Evolutionary conservation across 441 rosid genomes (phyloP), one percentile per base, ranked within the genome.

Genomic region (Brassica hybrid): DNA sequence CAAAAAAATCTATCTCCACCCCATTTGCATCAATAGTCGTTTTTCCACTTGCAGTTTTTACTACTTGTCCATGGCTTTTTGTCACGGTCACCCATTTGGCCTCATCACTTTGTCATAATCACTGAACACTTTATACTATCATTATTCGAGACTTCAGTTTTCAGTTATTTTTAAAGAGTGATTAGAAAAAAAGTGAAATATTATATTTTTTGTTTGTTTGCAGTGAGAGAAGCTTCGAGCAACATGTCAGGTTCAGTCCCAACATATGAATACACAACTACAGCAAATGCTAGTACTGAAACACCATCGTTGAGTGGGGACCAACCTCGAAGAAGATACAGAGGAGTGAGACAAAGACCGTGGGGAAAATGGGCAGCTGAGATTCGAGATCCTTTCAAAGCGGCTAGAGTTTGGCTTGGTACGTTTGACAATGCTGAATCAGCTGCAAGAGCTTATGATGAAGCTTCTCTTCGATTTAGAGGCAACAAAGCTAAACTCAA

Each of bases 11-110:
- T 69, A 68, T 63, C 75, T 45, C 79, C 72, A 30, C 32, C 45
- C 75, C 72, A 79, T 45, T 73, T 74, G 79, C 79, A 4, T 74
- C 63, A 74, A 79, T 63, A 69, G 79, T 79, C 76, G 58, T 79
- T 21, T 74, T 74, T 79, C 79, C 59, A 67, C 27, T 67, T 61
- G 14, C 59, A 17, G 16, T 18, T n/a, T 12, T 41, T 41, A 50
- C 82, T 79, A 79, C 75, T 73, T 61, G 71, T 63, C 54, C 65
- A 72, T 78, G 67, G 65, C 58, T 67, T 57, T 78, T 67, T 56
- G 25, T 56, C 25, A 18, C 60, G 18, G 25, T 56, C 25, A 18
- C 60, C 60, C 60, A 56, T 54, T 16, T 54, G 59, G 59, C 59
- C 59, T 72, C 73, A 48, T 69, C 74, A 69, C 70, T 72, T 78